These are phyloP conservation scores for Capsella bursapastoris DNA, from an alignment of 345 rosid genomes.

Conservation along the genomic window DNA sequence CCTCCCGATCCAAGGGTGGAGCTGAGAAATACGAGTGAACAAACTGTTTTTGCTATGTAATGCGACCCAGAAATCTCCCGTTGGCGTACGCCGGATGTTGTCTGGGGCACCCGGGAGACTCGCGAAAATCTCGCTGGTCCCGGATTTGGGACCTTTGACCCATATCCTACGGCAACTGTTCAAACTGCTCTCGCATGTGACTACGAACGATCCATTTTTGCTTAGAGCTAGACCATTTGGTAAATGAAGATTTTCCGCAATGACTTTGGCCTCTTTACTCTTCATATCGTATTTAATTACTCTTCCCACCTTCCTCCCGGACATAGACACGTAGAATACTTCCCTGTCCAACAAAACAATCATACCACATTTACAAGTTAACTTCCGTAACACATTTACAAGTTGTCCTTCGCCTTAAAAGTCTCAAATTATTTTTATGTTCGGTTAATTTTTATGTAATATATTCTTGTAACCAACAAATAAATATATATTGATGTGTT, in stretches of 20 bases:
- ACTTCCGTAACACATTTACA: not conserved
- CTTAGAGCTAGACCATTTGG: conserved; percentile 74
- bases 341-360: conserved; percentile 45
- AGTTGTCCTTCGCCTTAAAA: too few species aligned
- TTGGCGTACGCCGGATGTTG: conserved; percentile 55
- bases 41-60: conserved; percentile 22
- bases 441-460: too few species aligned
- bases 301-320: conserved; percentile 27
- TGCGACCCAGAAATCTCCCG: conserved; percentile 41
- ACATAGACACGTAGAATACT: conserved; percentile 35
- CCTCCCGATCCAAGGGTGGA: conserved; percentile 49
- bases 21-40: conserved; percentile 40
- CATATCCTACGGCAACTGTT: conserved; percentile 47
- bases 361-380: not conserved
- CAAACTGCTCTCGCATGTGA: conserved; percentile 50
- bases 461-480: too few species aligned
- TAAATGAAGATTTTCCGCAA: conserved; percentile 51
- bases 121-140: conserved; percentile 50
- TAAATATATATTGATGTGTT: too few species aligned
- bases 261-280: conserved; percentile 42
- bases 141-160: conserved; percentile 52
- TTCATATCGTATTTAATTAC: conserved; percentile 40
- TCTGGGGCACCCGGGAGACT: conserved; percentile 61
- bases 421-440: too few species aligned
- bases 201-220: conserved; percentile 56